Percentiles rank a stretch among this genome's conserved stretches.
phyloP scores from a whole-genome alignment of 768 basidiomycete genomes.

The Leccinum uliginosum region DNA sequence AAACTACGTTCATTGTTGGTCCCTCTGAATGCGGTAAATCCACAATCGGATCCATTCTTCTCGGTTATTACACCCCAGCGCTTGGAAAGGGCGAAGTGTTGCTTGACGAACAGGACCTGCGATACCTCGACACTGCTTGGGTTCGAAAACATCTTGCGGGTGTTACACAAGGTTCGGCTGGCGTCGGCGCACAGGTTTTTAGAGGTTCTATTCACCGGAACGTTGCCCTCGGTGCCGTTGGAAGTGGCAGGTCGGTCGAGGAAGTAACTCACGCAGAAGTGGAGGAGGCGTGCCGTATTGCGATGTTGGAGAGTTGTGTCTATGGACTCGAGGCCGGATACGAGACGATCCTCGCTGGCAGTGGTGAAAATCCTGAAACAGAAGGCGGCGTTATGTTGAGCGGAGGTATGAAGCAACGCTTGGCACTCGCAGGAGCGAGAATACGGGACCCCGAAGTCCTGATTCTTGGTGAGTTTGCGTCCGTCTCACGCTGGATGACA shows the following conservation, averaged over 20 bases:
- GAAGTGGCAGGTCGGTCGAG: constrained; percentile 37
- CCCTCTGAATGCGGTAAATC: constrained; percentile 77
- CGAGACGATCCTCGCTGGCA: constrained; percentile 58
- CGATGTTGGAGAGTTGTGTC: constrained; percentile 86
- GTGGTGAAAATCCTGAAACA: constrained; percentile 38
- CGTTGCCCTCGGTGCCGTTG: constrained; percentile 71
- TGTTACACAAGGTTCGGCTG: constrained; percentile 73
- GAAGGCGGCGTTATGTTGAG: constrained; percentile 69
- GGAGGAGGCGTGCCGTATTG: constrained; percentile 74
- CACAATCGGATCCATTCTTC: constrained; percentile 58
- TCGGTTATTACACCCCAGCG: constrained; percentile 69
- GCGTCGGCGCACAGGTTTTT: constrained; percentile 45
- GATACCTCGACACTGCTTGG: constrained; percentile 69
- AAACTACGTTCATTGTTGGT: constrained; percentile 79
- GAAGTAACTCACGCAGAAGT: constrained; percentile 67
- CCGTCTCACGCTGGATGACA: background rate
- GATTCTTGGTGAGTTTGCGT: constrained; percentile 70
- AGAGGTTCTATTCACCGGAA: constrained; percentile 82
- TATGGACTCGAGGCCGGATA: constrained; percentile 82
- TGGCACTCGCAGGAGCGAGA: constrained; percentile 85
- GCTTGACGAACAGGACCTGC: constrained; percentile 79
- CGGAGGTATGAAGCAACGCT: constrained; percentile 88
- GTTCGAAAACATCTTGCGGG: constrained; percentile 66
- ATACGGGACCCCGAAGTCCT: constrained; percentile 84
- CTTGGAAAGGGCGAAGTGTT: constrained; percentile 53